Evolutionary conservation across 768 basidiomycete species (phyloP).

Genomic region (Mycena kentingensis): DNA sequence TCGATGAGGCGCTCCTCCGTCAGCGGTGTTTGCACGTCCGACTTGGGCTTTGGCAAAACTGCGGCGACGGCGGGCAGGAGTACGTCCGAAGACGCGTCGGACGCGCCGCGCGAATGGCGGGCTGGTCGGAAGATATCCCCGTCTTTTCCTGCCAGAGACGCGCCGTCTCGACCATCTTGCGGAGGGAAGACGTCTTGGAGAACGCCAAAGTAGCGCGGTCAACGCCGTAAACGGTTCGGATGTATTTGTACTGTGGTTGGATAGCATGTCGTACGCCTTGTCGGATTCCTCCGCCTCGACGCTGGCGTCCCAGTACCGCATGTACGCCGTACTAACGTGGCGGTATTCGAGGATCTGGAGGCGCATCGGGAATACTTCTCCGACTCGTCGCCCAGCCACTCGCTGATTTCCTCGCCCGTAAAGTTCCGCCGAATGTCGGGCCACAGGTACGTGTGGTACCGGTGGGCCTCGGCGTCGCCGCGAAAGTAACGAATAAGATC

Average conservation of each 20-base stretch:
- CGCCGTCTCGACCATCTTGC: neutral
- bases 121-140: neutral
- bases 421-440: constrained; percentile 1
- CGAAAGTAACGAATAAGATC: constrained; percentile 1
- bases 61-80: neutral
- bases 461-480: neutral
- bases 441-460: constrained; percentile 8
- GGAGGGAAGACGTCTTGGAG: neutral
- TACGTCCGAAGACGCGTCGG: neutral
- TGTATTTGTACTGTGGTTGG: neutral
- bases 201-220: neutral
- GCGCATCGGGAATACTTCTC: neutral
- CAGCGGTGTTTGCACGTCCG: neutral
- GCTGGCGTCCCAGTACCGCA: too few species aligned
- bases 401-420: constrained; percentile 5
- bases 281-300: neutral
- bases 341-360: neutral
- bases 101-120: neutral
- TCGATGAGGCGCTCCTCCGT: neutral
- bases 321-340: neutral
- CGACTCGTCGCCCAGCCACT: neutral
- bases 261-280: neutral
- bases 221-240: neutral
- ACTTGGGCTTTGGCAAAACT: too few species aligned
- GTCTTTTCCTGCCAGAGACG: neutral